Percentiles rank a stretch among this genome's conserved stretches.
These are phyloP conservation scores for Albugo laibachii DNA, from an alignment of 352 stramenopile genomes.

Conservation along the genomic window DNA sequence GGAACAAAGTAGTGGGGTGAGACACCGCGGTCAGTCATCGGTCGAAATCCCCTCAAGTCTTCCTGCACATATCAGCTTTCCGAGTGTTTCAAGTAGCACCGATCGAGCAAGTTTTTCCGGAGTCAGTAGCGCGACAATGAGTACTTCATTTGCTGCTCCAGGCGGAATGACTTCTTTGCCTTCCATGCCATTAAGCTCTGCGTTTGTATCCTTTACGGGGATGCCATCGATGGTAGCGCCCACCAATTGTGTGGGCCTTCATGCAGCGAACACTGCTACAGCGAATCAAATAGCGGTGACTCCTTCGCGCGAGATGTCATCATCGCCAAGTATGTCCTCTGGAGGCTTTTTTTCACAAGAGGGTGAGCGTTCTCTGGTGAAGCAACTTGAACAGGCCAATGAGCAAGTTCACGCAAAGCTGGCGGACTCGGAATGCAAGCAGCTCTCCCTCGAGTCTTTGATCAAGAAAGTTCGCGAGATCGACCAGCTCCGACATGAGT, in stretches of 20 bases:
- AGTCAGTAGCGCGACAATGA: too few relatives aligned
- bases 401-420: constrained; percentile 20
- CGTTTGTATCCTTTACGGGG: background rate
- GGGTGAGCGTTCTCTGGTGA: constrained; percentile 24
- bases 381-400: constrained; percentile 37
- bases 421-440: constrained; percentile 31
- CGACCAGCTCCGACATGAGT: constrained; percentile 47
- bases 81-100: background rate
- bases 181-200: background rate
- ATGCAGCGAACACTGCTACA: background rate
- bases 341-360: constrained; percentile 42
- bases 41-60: background rate
- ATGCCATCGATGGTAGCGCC: background rate
- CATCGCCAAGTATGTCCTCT: constrained; percentile 1
- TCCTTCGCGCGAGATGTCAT: background rate
- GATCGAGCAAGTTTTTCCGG: too few relatives aligned
- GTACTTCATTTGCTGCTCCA: background rate
- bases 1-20: background rate
- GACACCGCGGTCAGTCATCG: background rate
- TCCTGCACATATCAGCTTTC: background rate
- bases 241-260: background rate
- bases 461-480: constrained; percentile 42
- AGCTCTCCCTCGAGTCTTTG: constrained; percentile 34
- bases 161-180: background rate
- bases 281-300: background rate